Evolutionary conservation across 352 stramenopile genomes (phyloP).

Genomic region (Phytophthora tentaculata): DNA sequence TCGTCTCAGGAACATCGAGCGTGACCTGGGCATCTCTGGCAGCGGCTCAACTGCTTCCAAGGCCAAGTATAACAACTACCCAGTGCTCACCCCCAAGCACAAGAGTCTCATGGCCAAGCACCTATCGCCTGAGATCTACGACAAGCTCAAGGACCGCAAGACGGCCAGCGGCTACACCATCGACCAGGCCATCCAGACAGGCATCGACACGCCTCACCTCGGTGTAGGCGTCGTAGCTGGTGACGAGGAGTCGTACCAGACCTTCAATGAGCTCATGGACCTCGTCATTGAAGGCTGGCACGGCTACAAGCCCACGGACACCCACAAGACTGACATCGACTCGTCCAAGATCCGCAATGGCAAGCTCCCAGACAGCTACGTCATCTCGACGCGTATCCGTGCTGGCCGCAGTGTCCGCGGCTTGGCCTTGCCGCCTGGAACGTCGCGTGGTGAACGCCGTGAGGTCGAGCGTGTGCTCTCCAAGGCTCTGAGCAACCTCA

Average conservation of each 20-base stretch:
- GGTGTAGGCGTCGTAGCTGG: conserved; percentile 76
- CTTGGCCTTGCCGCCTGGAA: conserved; percentile 78
- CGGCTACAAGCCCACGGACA: conserved; percentile 57
- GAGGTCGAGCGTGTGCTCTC: conserved; percentile 79
- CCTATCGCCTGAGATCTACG: conserved; percentile 77
- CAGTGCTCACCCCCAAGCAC: conserved; percentile 78
- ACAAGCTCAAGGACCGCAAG: conserved; percentile 62
- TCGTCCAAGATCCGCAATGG: conserved; percentile 57
- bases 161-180: conserved; percentile 80
- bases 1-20: conserved; percentile 68
- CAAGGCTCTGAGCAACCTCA: conserved; percentile 73
- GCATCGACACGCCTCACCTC: conserved; percentile 73
- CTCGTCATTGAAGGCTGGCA: conserved; percentile 87
- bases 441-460: conserved; percentile 68
- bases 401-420: conserved; percentile 85
- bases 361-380: conserved; percentile 79
- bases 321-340: conserved; percentile 84
- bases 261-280: conserved; percentile 82
- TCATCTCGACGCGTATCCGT: conserved; percentile 90
- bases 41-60: conserved; percentile 8
- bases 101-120: conserved; percentile 81
- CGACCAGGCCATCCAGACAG: conserved; percentile 83
- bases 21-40: conserved; percentile 61
- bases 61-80: conserved; percentile 73
- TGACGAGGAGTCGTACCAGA: conserved; percentile 85